Evolutionary conservation across 2,329 filamentous ascomycete species (phyloP).

Genomic region (Penicillium sp.): DNA sequence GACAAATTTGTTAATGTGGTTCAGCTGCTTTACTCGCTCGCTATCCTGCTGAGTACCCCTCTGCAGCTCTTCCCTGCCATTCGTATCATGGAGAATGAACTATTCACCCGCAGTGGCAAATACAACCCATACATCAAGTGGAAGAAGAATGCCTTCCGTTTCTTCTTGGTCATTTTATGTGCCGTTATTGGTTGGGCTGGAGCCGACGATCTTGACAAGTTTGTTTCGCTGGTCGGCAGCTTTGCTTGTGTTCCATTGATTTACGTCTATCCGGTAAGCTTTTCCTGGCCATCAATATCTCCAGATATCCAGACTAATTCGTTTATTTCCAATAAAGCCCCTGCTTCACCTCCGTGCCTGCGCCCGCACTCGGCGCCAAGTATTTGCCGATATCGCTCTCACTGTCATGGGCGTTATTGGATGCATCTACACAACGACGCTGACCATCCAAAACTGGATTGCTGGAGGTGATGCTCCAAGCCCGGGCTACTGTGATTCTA

Average conservation of each 20-base stretch:
- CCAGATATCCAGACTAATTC: slow-evolving; percentile 2
- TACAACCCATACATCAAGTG: slow-evolving; percentile 99
- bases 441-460: slow-evolving; percentile 88
- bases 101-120: slow-evolving; percentile 93
- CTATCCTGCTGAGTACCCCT: slow-evolving; percentile 93
- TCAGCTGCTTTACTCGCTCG: slow-evolving; percentile 94
- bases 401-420: slow-evolving; percentile 79
- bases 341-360: slow-evolving; percentile 84
- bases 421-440: slow-evolving; percentile 86
- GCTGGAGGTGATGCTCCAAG: slow-evolving; percentile 53
- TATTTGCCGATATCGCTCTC: slow-evolving; percentile 69
- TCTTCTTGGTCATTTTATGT: slow-evolving; percentile 85
- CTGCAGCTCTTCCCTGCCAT: slow-evolving; percentile 98
- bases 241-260: slow-evolving; percentile 97
- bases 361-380: slow-evolving; percentile 67
- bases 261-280: slow-evolving; percentile 92
- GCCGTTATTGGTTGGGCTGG: slow-evolving; percentile 87
- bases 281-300: background rate
- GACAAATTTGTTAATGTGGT: slow-evolving; percentile 93
- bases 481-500: slow-evolving; percentile 64
- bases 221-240: slow-evolving; percentile 91
- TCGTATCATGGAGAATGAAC: slow-evolving; percentile 88
- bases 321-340: slow-evolving; percentile 56
- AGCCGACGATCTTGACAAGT: slow-evolving; percentile 92
- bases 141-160: slow-evolving; percentile 98